phyloP scores from a whole-genome alignment of 2,329 filamentous ascomycete genomes.

The Calonectria hongkongensis region DNA sequence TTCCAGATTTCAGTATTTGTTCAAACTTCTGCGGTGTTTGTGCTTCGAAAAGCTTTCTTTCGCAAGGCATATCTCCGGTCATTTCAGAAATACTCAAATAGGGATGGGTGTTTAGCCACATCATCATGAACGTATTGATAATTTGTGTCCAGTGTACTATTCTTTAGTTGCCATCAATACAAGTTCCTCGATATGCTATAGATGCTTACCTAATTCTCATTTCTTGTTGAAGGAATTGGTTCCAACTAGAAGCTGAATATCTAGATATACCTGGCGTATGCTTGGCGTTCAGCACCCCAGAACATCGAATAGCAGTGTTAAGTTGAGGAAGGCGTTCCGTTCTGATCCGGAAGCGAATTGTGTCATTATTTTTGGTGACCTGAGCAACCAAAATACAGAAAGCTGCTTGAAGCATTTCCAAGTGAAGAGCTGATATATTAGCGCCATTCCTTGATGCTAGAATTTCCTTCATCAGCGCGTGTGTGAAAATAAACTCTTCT shows the following conservation, averaged over 20 bases:
- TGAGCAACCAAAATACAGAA: background rate
- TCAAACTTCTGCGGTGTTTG: background rate
- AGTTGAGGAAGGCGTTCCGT: background rate
- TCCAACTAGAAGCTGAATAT: background rate
- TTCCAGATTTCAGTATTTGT: background rate
- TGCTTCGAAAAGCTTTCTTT: background rate
- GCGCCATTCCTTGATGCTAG: background rate
- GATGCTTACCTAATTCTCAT: background rate
- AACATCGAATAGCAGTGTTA: background rate
- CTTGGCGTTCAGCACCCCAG: background rate
- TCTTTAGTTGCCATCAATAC: background rate
- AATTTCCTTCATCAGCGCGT: background rate
- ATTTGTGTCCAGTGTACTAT: background rate
- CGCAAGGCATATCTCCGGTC: background rate
- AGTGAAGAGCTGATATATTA: background rate
- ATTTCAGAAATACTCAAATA: background rate
- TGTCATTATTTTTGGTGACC: background rate
- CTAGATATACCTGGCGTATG: background rate
- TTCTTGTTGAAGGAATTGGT: background rate
- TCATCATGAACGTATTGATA: constrained; percentile 1
- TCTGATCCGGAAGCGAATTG: background rate
- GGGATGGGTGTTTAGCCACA: background rate
- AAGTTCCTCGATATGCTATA: background rate
- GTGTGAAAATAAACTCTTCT: background rate
- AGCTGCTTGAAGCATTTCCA: background rate